These are phyloP conservation scores for Schizosaccharomyces cryophilus DNA, from an alignment of 805 yeast species.

Conservation along the genomic window DNA sequence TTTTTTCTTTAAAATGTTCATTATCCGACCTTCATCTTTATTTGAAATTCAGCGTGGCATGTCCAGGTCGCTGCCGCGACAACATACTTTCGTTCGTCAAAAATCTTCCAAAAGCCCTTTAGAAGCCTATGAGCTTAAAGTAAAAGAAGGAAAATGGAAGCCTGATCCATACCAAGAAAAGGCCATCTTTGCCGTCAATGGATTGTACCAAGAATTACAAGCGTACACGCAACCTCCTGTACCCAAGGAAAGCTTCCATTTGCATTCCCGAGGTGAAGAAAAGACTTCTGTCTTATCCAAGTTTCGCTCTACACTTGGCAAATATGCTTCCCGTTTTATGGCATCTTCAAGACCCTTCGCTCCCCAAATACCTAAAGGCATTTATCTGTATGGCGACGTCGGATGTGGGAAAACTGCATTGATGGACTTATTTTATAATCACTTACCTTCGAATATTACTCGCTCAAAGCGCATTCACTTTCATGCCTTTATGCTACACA, in stretches of 20 bases:
- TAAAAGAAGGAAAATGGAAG: neutral
- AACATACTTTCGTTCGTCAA: no score
- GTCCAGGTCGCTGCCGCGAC: no score
- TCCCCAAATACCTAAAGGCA: conserved; percentile 40
- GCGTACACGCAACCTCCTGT: neutral
- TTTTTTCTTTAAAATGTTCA: no score
- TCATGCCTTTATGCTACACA: conserved; percentile 88
- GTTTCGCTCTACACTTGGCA: neutral
- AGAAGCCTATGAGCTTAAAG: neutral
- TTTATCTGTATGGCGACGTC: conserved; percentile 86
- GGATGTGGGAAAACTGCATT: conserved; percentile 98
- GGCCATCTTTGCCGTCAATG: neutral
- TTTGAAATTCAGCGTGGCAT: no score
- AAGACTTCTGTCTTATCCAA: neutral
- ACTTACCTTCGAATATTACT: conserved; percentile 46
- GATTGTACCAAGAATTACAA: neutral
- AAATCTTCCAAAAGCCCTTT: neutral
- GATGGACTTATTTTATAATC: conserved; percentile 79
- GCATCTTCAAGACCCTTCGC: neutral
- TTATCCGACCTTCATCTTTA: no score
- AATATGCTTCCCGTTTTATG: neutral
- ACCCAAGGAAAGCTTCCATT: neutral
- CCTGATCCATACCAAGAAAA: neutral
- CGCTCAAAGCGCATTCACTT: conserved; percentile 69
- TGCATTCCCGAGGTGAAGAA: no score